Evolutionary conservation across 2,329 filamentous ascomycete species (phyloP), one percentile per base, ranked within the genome.

Genomic region (Phoma sp.): DNA sequence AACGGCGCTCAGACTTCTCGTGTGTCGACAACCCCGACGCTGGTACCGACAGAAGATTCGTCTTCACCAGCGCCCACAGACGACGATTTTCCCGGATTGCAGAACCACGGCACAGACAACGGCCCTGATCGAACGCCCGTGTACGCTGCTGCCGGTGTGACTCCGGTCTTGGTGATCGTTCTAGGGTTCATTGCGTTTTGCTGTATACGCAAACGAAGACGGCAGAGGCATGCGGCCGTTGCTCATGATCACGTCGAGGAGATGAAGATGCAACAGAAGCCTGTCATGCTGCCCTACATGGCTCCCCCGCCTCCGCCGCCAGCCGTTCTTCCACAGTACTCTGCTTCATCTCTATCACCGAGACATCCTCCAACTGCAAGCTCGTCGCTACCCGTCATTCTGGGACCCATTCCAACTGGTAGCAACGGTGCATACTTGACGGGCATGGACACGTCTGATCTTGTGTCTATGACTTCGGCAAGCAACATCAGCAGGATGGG

Each of bases 391-490:
- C 73, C 73, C 21, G 64, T 75, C 21, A 74, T 75, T 7, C 60
- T 74, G 7, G 73, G 73, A 4, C 73, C 73, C 0, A 74, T 75
- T 31, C 55, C 57, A 7, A 61, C 66, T 2, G 66, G 65, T n/a
- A 64, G 63, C 7, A 70, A 70, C 32, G 65, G 71, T 25, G 68
- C 69, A 19, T 76, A 75, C 58, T 63, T 71, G 21, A 75, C 74
- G 21, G 74, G 74, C 12, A 74, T 76, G 36, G 74, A 76, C 49
- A 76, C 73, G 2, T 75, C 73, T 3, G 73, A 75, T 31, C 58
- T 70, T 15, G 58, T 74, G 1, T 75, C 73, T 2, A 56, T 74
- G 43, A 65, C 56, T 12, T 68, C 60, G 6, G 44, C 63, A 3
- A 64, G 58, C 31, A 62, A 65, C 17, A 21, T 55, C 25, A 55